These are phyloP conservation scores for Stephania cephalantha DNA, from an alignment of 164 flowering plant genomes.

Conservation along the genomic window DNA sequence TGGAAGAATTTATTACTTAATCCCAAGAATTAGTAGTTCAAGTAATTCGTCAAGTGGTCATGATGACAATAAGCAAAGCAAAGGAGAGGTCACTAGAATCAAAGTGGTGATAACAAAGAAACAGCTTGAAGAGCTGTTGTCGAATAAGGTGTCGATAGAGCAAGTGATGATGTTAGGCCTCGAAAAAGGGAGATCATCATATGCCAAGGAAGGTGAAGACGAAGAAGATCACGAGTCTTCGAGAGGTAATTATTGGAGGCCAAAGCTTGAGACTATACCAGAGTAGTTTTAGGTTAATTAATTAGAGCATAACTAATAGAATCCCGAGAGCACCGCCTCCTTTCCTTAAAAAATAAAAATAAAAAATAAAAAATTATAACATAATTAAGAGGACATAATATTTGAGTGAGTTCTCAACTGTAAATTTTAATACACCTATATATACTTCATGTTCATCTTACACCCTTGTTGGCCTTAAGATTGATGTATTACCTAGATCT, in stretches of 20 bases:
- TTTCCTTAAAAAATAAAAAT: too few relatives aligned
- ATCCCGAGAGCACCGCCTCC: too few relatives aligned
- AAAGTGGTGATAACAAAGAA: conserved; percentile 43
- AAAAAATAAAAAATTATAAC: too few relatives aligned
- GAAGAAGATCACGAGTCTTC: conserved; percentile 1
- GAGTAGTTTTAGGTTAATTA: conserved; percentile 7
- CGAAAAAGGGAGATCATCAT: conserved; percentile 6
- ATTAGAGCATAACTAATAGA: background rate
- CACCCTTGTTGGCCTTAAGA: background rate
- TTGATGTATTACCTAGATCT: background rate
- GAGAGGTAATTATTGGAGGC: conserved; percentile 25
- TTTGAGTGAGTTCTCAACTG: background rate
- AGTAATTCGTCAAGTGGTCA: background rate
- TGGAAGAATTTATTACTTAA: conserved; percentile 27
- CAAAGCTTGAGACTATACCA: conserved; percentile 32
- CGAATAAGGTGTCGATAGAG: conserved; percentile 28
- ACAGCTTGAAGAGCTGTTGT: conserved; percentile 36
- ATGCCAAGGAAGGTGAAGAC: background rate
- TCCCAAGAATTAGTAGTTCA: background rate
- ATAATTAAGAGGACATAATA: background rate
- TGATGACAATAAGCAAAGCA: background rate
- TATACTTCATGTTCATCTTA: background rate
- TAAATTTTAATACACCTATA: background rate
- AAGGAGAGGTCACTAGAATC: conserved; percentile 24
- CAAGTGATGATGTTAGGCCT: conserved; percentile 16